A percentile compares a stretch with the other conserved stretches of the same genome.
Evolutionary conservation across 768 basidiomycete genomes (phyloP).

Genomic region (Goffeauzyma gilvescens): DNA sequence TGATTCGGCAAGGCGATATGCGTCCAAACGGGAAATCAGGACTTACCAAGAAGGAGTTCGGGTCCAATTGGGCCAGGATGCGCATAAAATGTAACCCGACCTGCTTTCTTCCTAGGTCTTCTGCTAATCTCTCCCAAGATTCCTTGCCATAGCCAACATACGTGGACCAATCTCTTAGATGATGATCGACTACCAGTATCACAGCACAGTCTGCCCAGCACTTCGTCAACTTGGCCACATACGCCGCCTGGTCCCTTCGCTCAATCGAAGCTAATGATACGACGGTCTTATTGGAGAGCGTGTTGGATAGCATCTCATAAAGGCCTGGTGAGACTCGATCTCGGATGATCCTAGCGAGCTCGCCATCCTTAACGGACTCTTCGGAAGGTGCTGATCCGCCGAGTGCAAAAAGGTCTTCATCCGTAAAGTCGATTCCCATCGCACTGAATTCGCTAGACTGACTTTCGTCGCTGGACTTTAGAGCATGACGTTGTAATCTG

Average conservation of each 20-base stretch:
- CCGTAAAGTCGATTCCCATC: slow-evolving; percentile 45
- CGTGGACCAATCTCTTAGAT: slow-evolving; percentile 41
- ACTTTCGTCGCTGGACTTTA: no score
- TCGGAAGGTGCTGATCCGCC: slow-evolving; percentile 26
- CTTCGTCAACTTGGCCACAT: slow-evolving; percentile 44
- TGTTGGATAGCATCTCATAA: slow-evolving; percentile 41
- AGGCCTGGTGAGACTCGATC: slow-evolving; percentile 40
- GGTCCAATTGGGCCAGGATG: slow-evolving; percentile 38
- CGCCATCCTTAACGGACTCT: not conserved
- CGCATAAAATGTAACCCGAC: slow-evolving; percentile 46
- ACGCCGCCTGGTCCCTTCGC: slow-evolving; percentile 21
- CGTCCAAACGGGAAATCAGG: not conserved
- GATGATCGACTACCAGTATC: slow-evolving; percentile 41
- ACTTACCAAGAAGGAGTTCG: slow-evolving; percentile 44
- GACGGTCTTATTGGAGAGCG: slow-evolving; percentile 30
- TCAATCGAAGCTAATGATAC: slow-evolving; percentile 11
- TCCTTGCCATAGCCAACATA: slow-evolving; percentile 41
- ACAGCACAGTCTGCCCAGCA: slow-evolving; percentile 57
- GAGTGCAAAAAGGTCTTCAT: slow-evolving; percentile 43
- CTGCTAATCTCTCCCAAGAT: slow-evolving; percentile 42
- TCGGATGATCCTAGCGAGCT: slow-evolving; percentile 37
- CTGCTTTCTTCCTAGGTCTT: slow-evolving; percentile 40
- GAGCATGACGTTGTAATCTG: no score
- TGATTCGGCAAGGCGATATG: not conserved
- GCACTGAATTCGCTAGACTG: slow-evolving; percentile 48